Evolutionary conservation across 139 green algal genomes (phyloP).

Genomic region (Raphidocelis subcapitata): DNA sequence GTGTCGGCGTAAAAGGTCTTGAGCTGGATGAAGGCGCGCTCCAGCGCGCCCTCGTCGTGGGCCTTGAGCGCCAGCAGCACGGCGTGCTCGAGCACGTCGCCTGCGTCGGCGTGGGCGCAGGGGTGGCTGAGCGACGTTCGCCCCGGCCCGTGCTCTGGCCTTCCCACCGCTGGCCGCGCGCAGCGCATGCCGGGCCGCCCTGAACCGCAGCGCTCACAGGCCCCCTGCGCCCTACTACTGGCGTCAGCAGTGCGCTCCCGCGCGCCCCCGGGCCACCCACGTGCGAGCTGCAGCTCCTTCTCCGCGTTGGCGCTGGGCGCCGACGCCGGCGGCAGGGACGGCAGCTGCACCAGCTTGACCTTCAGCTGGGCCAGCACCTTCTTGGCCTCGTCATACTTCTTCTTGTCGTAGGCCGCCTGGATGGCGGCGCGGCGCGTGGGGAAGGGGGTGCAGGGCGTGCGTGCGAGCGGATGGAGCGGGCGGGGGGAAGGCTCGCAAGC

Average conservation of each 20-base stretch:
- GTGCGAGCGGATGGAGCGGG: background rate
- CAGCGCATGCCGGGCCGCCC: background rate
- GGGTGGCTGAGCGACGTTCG: background rate
- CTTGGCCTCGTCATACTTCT: conserved; percentile 44
- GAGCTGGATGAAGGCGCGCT: conserved; percentile 89
- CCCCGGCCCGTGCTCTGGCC: background rate
- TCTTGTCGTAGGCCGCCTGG: conserved; percentile 50
- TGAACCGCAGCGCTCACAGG: background rate
- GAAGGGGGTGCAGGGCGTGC: background rate
- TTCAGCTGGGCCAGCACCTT: conserved; percentile 50
- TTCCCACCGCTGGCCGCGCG: background rate
- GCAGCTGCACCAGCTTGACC: conserved; percentile 77
- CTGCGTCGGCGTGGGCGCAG: conserved; percentile 33
- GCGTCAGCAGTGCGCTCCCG: background rate
- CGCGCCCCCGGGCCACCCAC: conserved; percentile 39
- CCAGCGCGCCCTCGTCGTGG: conserved; percentile 84
- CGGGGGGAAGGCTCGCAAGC: background rate
- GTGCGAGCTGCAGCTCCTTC: conserved; percentile 75
- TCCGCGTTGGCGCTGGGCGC: conserved; percentile 57
- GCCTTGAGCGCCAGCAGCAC: conserved; percentile 76
- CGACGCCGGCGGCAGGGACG: conserved; percentile 67
- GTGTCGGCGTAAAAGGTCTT: conserved; percentile 89
- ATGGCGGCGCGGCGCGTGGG: background rate
- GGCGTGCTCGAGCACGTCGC: conserved; percentile 86
- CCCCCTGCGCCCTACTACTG: background rate